Conservation (phyloP, 2,329 filamentous ascomycete species). For the Ambrosiella xylebori region DNA sequence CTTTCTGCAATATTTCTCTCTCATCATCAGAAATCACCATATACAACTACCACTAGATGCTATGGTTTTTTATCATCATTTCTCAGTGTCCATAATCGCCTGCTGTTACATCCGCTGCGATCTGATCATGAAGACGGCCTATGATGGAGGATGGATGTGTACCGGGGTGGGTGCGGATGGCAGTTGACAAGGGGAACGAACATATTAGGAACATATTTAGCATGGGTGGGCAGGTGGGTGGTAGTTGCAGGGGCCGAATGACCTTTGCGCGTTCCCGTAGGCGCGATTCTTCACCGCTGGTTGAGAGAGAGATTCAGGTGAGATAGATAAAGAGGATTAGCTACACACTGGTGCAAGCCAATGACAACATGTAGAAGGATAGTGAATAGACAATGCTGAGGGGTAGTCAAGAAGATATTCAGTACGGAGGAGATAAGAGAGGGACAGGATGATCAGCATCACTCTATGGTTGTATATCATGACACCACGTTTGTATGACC, state of each 20-base stretch:
- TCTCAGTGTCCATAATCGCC: not conserved
- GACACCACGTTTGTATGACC: too few species aligned
- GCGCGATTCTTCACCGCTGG: conserved; percentile 2
- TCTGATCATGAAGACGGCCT: not conserved
- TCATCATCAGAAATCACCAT: too few species aligned
- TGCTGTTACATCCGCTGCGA: not conserved
- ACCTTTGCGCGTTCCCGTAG: conserved; percentile 3
- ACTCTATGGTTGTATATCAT: too few species aligned
- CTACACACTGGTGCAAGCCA: too few species aligned
- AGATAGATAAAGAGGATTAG: not conserved
- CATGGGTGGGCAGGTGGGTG: not conserved
- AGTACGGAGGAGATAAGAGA: too few species aligned
- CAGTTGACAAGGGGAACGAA: not conserved
- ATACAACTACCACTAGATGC: too few species aligned
- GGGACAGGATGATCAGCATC: too few species aligned
- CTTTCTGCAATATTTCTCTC: not conserved
- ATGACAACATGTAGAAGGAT: too few species aligned
- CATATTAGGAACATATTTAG: not conserved
- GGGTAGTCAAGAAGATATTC: too few species aligned
- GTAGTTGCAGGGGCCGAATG: not conserved
- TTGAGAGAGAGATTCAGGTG: not conserved
- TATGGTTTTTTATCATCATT: too few species aligned
- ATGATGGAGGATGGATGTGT: not conserved
- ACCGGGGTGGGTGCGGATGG: not conserved
- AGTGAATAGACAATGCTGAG: too few species aligned